A percentile compares a stretch with the other conserved stretches of the same genome.
These are phyloP conservation scores for Murraya koenigii DNA, from an alignment of 345 rosid genomes.

Conservation along the genomic window DNA sequence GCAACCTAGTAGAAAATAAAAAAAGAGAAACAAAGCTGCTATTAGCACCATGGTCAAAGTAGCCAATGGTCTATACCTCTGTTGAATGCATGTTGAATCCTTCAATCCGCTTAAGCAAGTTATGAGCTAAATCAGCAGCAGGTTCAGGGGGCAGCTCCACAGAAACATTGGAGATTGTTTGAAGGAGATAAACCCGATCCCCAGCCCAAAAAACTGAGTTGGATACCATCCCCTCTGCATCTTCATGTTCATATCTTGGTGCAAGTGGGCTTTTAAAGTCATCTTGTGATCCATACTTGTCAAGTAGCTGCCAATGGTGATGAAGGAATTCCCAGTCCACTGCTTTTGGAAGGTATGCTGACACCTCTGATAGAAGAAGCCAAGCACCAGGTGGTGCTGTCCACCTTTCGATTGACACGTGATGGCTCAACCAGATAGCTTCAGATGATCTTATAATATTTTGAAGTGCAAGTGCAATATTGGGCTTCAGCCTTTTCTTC, in stretches of 20 bases:
- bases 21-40: not conserved
- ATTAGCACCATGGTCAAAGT: not conserved
- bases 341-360: conserved; percentile 61
- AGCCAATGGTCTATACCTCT: conserved; percentile 54
- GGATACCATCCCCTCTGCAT: conserved; percentile 35
- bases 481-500: conserved; percentile 68
- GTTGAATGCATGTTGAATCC: conserved; percentile 81
- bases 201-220: conserved; percentile 83
- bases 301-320: conserved; percentile 88
- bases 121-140: conserved; percentile 89
- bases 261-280: conserved; percentile 29
- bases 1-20: not conserved
- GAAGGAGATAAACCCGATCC: conserved; percentile 84
- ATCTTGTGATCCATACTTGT: conserved; percentile 47
- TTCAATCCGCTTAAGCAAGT: conserved; percentile 72
- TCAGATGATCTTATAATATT: conserved; percentile 72
- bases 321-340: conserved; percentile 93
- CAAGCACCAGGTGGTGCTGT: conserved; percentile 94
- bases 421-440: conserved; percentile 73
- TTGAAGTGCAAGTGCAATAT: conserved; percentile 65
- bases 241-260: conserved; percentile 32
- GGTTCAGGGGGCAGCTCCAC: conserved; percentile 76
- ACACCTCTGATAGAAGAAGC: conserved; percentile 95
- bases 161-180: conserved; percentile 88
- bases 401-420: conserved; percentile 79